A percentile compares a stretch with the other conserved stretches of the same genome.
phyloP scores from a whole-genome alignment of 1,284 basidiomycete genomes.

The Heterobasidion annosum region DNA sequence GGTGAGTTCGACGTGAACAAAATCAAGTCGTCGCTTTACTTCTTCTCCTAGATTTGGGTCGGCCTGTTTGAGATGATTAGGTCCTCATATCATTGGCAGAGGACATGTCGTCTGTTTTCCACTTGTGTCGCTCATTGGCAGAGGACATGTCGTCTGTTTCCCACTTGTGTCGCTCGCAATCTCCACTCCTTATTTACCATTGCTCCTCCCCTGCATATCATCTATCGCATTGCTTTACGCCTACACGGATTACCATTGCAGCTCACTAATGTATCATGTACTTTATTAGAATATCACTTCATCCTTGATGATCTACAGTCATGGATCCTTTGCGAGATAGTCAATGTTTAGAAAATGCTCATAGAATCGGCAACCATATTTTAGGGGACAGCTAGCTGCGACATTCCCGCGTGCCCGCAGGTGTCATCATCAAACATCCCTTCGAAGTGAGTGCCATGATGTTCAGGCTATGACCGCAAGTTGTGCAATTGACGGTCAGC shows the following conservation, averaged over 20 bases:
- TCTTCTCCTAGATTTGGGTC: constrained; percentile 63
- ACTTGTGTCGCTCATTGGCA: neutral
- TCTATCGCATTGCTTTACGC: neutral
- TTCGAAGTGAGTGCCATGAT: no score
- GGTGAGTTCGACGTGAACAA: constrained; percentile 84
- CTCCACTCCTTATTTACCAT: neutral
- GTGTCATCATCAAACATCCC: no score
- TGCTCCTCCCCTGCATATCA: neutral
- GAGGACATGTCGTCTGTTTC: neutral
- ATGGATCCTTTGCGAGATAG: neutral
- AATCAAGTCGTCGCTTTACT: constrained; percentile 81
- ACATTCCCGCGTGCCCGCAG: no score
- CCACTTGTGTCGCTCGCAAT: neutral
- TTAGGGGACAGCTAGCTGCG: no score
- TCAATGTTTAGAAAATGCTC: neutral
- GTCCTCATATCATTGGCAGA: neutral
- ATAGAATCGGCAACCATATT: no score
- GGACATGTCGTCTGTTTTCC: neutral
- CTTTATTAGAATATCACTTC: neutral
- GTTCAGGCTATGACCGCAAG: no score
- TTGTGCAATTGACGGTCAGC: no score
- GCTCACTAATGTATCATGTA: neutral
- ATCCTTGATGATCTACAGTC: neutral
- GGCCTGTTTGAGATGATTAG: neutral
- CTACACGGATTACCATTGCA: neutral